These are phyloP conservation scores for Gillenia trifoliata DNA, from an alignment of 306 rosid species.

Conservation along the genomic window DNA sequence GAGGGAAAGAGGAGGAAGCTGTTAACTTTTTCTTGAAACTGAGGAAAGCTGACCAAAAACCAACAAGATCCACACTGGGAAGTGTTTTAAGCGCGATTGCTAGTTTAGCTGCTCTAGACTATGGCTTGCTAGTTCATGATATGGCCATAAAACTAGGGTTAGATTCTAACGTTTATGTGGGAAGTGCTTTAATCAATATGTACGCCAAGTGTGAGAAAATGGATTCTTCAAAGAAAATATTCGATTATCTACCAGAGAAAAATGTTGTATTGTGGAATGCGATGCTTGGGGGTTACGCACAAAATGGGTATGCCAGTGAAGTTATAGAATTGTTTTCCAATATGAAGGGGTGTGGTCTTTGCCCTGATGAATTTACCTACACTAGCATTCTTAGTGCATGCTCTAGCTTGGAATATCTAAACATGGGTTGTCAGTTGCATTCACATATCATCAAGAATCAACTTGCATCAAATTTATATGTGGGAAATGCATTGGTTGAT, in stretches of 20 bases:
- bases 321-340: slow-evolving; percentile 47
- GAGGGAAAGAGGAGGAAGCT: slow-evolving; percentile 43
- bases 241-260: slow-evolving; percentile 43
- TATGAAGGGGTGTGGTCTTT: slow-evolving; percentile 44
- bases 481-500: slow-evolving; percentile 69
- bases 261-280: slow-evolving; percentile 75
- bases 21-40: slow-evolving; percentile 44
- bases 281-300: slow-evolving; percentile 69
- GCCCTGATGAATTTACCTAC: slow-evolving; percentile 71
- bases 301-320: slow-evolving; percentile 41
- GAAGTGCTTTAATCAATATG: slow-evolving; percentile 85
- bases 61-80: slow-evolving; percentile 82
- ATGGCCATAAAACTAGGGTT: slow-evolving; percentile 65
- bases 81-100: slow-evolving; percentile 77
- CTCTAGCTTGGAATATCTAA: slow-evolving; percentile 39
- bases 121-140: slow-evolving; percentile 65
- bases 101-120: slow-evolving; percentile 30
- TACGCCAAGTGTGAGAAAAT: slow-evolving; percentile 60
- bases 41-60: slow-evolving; percentile 45
- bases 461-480: slow-evolving; percentile 44
- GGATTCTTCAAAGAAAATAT: slow-evolving; percentile 47
- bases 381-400: slow-evolving; percentile 78
- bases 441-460: slow-evolving; percentile 56
- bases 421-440: slow-evolving; percentile 61
- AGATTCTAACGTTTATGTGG: slow-evolving; percentile 66